Evolutionary conservation across 192 early-diverging fungal genomes (phyloP), one percentile per base, ranked within the genome.

Genomic region (Mycoemilia scoparia): DNA sequence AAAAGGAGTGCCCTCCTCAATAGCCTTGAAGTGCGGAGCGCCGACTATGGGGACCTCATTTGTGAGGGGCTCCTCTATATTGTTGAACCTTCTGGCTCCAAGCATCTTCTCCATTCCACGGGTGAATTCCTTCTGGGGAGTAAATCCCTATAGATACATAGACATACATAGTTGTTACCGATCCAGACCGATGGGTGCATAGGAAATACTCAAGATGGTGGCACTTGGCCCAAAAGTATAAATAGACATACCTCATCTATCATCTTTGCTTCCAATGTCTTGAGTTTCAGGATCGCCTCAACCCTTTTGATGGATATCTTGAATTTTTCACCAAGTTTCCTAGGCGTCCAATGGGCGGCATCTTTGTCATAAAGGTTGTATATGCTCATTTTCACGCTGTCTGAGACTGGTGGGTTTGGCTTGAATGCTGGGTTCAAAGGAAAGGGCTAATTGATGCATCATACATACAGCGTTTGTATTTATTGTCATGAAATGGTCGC

Each of bases 341-440:
- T 70, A 21, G 79, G 76, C 5, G 82, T 80, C 57, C 58, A 59
- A 13, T 40, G 51, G 21, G 57, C 48, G 4, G 73, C 68, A 38
- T 81, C 69, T 1, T 48, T 45, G 20, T 47, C 41, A 52, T 79
- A 87, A 21, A 60, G 31, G 16, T 64, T 41, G 58, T 78, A 96
- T 24, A 96, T 77, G 25, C 71, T 59, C 46, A 76, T 70, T 34
- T 77, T 75, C 8, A 65, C 45, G 5, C 38, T 32, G 43, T 90
- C 72, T 10, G 71, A 51, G 11, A 89, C 44, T 3, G 90, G 90
- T 18, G 80, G 55, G 45, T 63, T 48, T 7, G 82, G 79, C 32
- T 69, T 72, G 70, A 87, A 96, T 26, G 63, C 51, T 9, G 82
- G 87, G 51, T 96, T 96, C 65, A 87, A 69, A 5, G 87, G 86